Conservation (phyloP, 2,329 filamentous ascomycete species). For the Aspergillus awamori region DNA sequence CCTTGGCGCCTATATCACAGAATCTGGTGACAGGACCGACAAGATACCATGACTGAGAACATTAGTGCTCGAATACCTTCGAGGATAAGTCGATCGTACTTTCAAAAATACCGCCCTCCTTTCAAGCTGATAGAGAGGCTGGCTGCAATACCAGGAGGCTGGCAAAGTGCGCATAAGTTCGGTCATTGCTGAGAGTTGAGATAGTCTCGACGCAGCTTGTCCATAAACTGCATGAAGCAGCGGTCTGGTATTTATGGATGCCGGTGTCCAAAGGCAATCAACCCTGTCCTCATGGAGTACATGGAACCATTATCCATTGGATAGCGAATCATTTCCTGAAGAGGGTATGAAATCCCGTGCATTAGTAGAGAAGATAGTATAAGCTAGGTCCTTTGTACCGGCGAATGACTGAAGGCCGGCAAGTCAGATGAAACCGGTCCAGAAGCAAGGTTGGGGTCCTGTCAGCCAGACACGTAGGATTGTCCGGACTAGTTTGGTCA, state of each 20-base stretch:
- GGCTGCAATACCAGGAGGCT: conserved; percentile 57
- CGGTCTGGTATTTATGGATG: conserved; percentile 2
- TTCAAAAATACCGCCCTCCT: conserved; percentile 54
- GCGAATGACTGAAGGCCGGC: conserved; percentile 16
- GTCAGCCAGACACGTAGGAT: background rate
- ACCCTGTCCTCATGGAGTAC: background rate
- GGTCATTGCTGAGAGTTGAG: conserved; percentile 26
- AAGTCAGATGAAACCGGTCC: conserved; percentile 3
- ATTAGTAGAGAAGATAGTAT: background rate
- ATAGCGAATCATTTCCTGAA: conserved; percentile 37
- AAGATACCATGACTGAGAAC: conserved; percentile 54
- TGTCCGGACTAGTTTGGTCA: conserved; percentile 4
- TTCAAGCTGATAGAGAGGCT: conserved; percentile 54
- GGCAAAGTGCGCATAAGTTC: conserved; percentile 49
- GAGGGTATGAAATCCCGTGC: conserved; percentile 33
- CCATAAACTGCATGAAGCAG: background rate
- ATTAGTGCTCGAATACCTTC: background rate
- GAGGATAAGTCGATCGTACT: conserved; percentile 24
- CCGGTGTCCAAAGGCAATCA: conserved; percentile 14
- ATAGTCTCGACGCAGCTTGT: background rate
- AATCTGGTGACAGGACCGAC: conserved; percentile 58
- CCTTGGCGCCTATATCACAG: conserved; percentile 41
- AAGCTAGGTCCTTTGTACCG: conserved; percentile 2
- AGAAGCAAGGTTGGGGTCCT: background rate
- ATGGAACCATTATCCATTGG: conserved; percentile 18